Conservation (phyloP, 192 early-diverging fungal genomes). For the Lunasporangiospora selenospora region DNA sequence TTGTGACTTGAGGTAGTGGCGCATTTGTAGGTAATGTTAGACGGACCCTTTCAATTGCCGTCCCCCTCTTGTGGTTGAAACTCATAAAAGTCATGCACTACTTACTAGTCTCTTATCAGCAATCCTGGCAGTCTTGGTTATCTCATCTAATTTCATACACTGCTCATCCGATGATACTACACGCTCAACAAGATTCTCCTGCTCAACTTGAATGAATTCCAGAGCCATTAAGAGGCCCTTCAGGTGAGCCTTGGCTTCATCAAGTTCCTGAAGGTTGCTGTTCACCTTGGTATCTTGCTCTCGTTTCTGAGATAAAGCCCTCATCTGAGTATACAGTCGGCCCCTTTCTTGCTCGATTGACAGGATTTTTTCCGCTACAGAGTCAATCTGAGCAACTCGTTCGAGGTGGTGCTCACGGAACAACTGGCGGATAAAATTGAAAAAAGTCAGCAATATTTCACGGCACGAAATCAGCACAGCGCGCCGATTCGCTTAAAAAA, state of each 20-base stretch:
- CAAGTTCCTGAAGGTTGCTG: conserved; percentile 18
- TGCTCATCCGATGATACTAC: conserved; percentile 22
- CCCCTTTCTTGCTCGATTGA: conserved; percentile 16
- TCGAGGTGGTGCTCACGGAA: conserved; percentile 26
- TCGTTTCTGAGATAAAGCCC: conserved; percentile 11
- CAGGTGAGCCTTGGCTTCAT: conserved; percentile 31
- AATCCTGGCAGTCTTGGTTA: conserved; percentile 16
- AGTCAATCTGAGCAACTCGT: conserved; percentile 25
- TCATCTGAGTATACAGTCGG: conserved; percentile 20
- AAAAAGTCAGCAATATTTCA: no score
- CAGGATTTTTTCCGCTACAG: conserved; percentile 6
- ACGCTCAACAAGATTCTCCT: conserved; percentile 35
- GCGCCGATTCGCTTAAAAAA: no score
- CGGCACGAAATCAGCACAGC: no score
- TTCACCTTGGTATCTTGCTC: conserved; percentile 9
- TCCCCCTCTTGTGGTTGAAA: background rate
- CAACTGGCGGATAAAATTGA: background rate
- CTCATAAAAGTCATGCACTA: background rate
- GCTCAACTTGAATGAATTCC: conserved; percentile 41
- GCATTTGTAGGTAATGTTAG: background rate
- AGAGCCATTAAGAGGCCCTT: conserved; percentile 15
- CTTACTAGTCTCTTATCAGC: conserved; percentile 24
- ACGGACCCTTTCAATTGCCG: background rate
- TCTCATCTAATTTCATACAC: background rate
- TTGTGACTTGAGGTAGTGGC: background rate